Conservation (phyloP, 1,284 basidiomycete genomes). For the Mrakiaceae sp. region DNA sequence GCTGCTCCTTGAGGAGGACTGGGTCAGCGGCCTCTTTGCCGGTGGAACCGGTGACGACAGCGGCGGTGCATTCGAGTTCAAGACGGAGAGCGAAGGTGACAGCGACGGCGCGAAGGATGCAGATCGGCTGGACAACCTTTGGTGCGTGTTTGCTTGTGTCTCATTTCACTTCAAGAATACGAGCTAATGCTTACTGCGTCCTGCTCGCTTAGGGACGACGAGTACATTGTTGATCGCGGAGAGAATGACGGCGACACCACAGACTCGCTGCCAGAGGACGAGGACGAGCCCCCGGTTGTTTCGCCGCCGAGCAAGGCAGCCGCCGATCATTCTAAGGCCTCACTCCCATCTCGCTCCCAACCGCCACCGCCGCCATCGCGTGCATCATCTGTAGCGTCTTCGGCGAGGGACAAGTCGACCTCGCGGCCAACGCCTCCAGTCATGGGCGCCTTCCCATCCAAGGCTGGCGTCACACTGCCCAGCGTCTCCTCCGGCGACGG, state of each 20-base stretch:
- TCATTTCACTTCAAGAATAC: not conserved
- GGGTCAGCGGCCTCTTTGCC: not conserved
- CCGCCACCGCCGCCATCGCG: no score
- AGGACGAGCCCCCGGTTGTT: not conserved
- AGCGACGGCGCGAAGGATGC: slow-evolving; percentile 15
- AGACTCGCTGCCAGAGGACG: slow-evolving; percentile 16
- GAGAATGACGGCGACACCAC: slow-evolving; percentile 18
- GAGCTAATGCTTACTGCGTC: not conserved
- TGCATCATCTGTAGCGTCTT: no score
- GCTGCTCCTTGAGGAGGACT: not conserved
- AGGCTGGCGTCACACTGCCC: no score
- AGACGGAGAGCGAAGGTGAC: slow-evolving; percentile 17
- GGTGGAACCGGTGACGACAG: not conserved
- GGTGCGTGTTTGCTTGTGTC: slow-evolving; percentile 1
- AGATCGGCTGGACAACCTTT: slow-evolving; percentile 14
- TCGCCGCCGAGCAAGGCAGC: no score
- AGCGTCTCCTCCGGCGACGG: no score
- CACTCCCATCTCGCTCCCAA: no score
- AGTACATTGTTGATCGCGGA: not conserved
- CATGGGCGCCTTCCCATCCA: no score
- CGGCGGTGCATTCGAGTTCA: slow-evolving; percentile 8
- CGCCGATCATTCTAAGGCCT: no score
- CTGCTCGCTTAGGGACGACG: slow-evolving; percentile 8
- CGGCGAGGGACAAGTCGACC: no score
- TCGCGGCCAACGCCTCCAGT: no score